phyloP scores from a whole-genome alignment of 2,329 filamentous ascomycete genomes.

The Claviceps capensis region DNA sequence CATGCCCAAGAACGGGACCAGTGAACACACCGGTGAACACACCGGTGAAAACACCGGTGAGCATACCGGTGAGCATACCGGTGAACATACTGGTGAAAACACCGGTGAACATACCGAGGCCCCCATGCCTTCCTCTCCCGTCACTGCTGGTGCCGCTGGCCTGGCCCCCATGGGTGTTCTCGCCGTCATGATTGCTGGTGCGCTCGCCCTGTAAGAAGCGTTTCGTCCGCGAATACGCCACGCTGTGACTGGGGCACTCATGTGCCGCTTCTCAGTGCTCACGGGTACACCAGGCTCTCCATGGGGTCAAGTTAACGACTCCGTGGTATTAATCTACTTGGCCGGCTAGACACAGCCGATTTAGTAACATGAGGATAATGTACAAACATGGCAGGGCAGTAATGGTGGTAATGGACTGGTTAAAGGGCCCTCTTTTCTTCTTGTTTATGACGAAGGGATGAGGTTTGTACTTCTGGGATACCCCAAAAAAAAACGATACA shows the following conservation, averaged over 20 bases:
- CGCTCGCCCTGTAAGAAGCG: slow-evolving; percentile 22
- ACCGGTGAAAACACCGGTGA: not conserved
- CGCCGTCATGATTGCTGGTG: slow-evolving; percentile 19
- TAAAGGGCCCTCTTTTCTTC: not conserved
- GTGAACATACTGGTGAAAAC: too few relatives aligned
- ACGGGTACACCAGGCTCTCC: too few relatives aligned
- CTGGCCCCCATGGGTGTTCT: slow-evolving; percentile 18
- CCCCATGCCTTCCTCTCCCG: slow-evolving; percentile 4
- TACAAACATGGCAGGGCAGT: not conserved
- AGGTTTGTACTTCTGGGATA: slow-evolving; percentile 7
- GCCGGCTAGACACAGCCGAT: too few relatives aligned
- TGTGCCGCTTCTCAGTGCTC: not conserved
- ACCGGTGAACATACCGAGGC: not conserved
- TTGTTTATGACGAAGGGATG: not conserved
- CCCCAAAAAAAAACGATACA: not conserved
- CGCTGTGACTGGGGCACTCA: not conserved
- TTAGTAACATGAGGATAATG: not conserved
- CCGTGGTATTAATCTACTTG: too few relatives aligned
- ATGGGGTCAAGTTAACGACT: too few relatives aligned
- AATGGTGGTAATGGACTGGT: slow-evolving; percentile 3
- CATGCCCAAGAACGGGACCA: slow-evolving; percentile 8
- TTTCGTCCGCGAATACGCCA: not conserved
- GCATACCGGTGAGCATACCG: slow-evolving; percentile 2
- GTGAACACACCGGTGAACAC: too few relatives aligned
- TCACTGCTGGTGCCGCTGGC: slow-evolving; percentile 18